Conservation (phyloP, 768 basidiomycete genomes). For the Ramaria sp. region DNA sequence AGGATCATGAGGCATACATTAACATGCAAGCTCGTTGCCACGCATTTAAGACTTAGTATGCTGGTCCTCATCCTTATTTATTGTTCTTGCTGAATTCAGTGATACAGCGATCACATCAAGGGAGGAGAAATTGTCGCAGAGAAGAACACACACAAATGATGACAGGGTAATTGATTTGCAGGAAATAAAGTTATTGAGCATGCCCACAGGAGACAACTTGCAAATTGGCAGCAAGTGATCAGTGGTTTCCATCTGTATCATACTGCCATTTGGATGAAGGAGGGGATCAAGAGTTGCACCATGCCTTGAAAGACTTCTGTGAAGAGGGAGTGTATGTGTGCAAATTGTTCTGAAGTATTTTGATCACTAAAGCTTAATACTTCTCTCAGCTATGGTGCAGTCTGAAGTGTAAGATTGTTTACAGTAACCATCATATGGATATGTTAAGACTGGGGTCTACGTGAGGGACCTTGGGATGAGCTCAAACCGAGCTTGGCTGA, state of each 20-base stretch:
- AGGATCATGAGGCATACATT: conserved; percentile 31
- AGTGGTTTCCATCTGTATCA: conserved; percentile 24
- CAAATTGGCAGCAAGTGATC: conserved; percentile 29
- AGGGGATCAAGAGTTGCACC: conserved; percentile 22
- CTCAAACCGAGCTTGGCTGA: too few species aligned
- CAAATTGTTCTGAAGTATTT: background rate
- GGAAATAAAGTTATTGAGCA: conserved; percentile 34
- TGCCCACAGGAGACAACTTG: conserved; percentile 34
- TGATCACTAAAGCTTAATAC: background rate
- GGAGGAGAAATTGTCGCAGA: conserved; percentile 35
- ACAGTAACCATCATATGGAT: background rate
- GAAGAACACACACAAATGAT: conserved; percentile 30
- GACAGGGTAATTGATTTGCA: conserved; percentile 38
- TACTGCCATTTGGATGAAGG: conserved; percentile 27
- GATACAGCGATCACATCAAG: conserved; percentile 30
- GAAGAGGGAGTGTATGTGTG: background rate
- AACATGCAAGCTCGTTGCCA: conserved; percentile 26
- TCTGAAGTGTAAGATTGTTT: conserved; percentile 2
- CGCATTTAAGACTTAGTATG: conserved; percentile 27
- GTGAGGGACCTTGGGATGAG: too few species aligned
- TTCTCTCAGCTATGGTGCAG: background rate
- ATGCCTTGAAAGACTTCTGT: background rate
- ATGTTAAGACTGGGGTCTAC: too few species aligned
- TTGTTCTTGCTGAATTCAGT: background rate
- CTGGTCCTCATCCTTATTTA: background rate